Percentiles rank a stretch among this genome's conserved stretches.
These are phyloP conservation scores for Bipolaris victoriae DNA, from an alignment of 2,329 filamentous ascomycete species.

Conservation along the genomic window DNA sequence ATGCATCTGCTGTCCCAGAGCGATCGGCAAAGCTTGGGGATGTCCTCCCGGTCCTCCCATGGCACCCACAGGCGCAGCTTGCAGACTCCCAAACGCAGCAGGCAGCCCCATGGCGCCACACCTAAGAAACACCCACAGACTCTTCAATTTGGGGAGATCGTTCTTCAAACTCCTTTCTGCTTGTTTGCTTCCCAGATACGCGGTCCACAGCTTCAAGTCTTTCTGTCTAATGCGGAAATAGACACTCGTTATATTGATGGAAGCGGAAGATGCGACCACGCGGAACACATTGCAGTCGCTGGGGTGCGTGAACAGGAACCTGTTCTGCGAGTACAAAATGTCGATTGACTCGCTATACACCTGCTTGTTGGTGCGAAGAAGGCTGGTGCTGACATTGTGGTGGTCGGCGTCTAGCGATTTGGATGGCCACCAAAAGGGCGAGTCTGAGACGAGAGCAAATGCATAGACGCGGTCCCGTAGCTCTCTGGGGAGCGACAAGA, in stretches of 20 bases:
- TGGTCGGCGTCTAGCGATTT: slow-evolving; percentile 17
- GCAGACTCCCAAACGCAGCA: neutral
- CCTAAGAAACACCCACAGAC: slow-evolving; percentile 44
- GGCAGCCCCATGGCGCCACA: slow-evolving; percentile 27
- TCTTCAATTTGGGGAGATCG: slow-evolving; percentile 47
- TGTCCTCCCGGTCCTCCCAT: slow-evolving; percentile 23
- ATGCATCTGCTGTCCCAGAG: slow-evolving; percentile 35
- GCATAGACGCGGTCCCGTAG: slow-evolving; percentile 46
- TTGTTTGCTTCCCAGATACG: slow-evolving; percentile 43
- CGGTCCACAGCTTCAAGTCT: slow-evolving; percentile 47
- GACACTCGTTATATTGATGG: slow-evolving; percentile 36
- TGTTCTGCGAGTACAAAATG: slow-evolving; percentile 46
- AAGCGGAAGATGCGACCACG: slow-evolving; percentile 39
- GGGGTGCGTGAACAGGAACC: slow-evolving; percentile 49
- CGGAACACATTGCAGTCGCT: slow-evolving; percentile 51
- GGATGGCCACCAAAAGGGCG: slow-evolving; percentile 45
- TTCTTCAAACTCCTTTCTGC: slow-evolving; percentile 37
- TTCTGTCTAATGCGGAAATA: slow-evolving; percentile 47
- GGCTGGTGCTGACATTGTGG: slow-evolving; percentile 33
- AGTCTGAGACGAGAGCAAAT: slow-evolving; percentile 39
- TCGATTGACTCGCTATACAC: slow-evolving; percentile 44
- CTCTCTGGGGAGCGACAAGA: slow-evolving; percentile 47
- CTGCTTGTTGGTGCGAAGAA: slow-evolving; percentile 39
- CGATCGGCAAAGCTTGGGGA: slow-evolving; percentile 33
- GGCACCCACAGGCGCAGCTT: neutral